Evolutionary conservation across 768 basidiomycete genomes (phyloP).

Genomic region (Podaxis pistillaris): DNA sequence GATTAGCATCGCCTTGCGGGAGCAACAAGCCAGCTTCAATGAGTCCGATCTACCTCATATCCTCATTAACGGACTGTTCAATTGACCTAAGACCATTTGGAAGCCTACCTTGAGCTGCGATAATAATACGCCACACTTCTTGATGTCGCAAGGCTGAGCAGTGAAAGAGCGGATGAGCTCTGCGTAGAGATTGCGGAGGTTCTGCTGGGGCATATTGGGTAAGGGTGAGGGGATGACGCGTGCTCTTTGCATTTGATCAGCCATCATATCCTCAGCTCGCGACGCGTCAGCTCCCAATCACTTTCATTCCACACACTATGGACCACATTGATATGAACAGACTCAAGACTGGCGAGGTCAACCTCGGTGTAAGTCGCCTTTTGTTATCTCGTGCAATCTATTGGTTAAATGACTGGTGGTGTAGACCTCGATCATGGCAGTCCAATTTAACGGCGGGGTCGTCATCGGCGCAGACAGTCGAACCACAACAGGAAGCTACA

Average conservation of each 20-base stretch:
- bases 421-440: constrained; percentile 99
- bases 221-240: constrained; percentile 30
- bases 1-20: constrained; percentile 62
- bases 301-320: constrained; percentile 32
- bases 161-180: constrained; percentile 68
- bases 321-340: constrained; percentile 78
- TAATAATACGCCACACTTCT: constrained; percentile 61
- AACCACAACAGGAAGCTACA: constrained; percentile 95
- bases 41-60: constrained; percentile 60
- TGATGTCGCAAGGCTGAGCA: constrained; percentile 63
- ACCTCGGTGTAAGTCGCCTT: constrained; percentile 77
- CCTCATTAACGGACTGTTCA: not conserved
- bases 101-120: constrained; percentile 69
- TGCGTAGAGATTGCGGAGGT: constrained; percentile 60
- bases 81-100: not conserved
- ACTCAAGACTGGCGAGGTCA: constrained; percentile 94
- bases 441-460: constrained; percentile 93
- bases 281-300: constrained; percentile 54
- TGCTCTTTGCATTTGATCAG: constrained; percentile 23
- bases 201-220: constrained; percentile 31
- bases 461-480: constrained; percentile 97
- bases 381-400: constrained; percentile 2
- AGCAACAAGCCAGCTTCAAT: constrained; percentile 76
- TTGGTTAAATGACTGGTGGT: not conserved
- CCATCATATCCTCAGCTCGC: constrained; percentile 9